These are phyloP conservation scores for Chytriomyces confervae DNA, from an alignment of 192 early-diverging fungal genomes.

Conservation along the genomic window DNA sequence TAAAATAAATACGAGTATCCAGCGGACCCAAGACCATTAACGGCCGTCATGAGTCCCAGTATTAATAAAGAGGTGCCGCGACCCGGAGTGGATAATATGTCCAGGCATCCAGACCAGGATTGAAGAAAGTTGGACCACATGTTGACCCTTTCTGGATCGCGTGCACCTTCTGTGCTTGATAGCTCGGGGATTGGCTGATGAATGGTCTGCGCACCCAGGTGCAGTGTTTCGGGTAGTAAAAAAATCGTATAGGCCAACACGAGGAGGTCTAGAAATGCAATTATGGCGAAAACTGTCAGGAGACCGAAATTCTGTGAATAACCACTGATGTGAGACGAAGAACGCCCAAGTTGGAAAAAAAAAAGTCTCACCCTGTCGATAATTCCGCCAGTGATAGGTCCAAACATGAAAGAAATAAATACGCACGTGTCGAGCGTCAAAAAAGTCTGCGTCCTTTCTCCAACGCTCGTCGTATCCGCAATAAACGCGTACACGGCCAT, in stretches of 20 bases:
- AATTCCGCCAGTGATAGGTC: constrained; percentile 49
- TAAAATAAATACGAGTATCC: constrained; percentile 44
- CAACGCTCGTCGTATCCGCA: constrained; percentile 6
- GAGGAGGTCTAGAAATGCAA: constrained; percentile 36
- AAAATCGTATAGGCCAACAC: constrained; percentile 36
- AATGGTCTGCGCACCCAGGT: background rate
- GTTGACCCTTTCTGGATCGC: background rate
- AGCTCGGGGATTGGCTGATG: background rate
- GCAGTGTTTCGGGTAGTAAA: constrained; percentile 50
- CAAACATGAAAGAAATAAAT: constrained; percentile 46
- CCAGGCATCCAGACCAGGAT: background rate
- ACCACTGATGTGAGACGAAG: background rate
- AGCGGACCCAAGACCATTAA: constrained; percentile 1
- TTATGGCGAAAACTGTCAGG: constrained; percentile 37
- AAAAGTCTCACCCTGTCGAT: constrained; percentile 26
- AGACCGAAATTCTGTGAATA: constrained; percentile 35
- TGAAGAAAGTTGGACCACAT: constrained; percentile 10
- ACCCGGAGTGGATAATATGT: constrained; percentile 31
- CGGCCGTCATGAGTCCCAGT: constrained; percentile 28
- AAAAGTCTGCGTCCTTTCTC: constrained; percentile 19
- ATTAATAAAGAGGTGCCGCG: constrained; percentile 26
- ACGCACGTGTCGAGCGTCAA: constrained; percentile 23
- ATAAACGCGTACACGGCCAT: constrained; percentile 25
- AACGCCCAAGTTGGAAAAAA: background rate
- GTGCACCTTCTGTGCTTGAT: background rate